Percentiles rank a stretch among this genome's conserved stretches.
Evolutionary conservation across 768 basidiomycete genomes (phyloP).

Genomic region (Strobilomyces echinocephalus): DNA sequence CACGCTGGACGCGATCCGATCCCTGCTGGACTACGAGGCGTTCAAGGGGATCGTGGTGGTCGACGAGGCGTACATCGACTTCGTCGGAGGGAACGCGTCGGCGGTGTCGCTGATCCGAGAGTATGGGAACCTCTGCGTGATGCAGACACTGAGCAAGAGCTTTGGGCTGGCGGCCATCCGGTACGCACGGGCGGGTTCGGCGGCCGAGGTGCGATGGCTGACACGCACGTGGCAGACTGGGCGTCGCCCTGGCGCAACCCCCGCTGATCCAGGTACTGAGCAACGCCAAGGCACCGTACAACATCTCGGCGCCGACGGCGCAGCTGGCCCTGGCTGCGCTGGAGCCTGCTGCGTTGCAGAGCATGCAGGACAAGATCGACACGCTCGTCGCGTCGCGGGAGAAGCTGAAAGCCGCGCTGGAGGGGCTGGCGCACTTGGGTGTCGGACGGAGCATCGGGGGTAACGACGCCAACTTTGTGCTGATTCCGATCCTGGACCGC

Average conservation of each 20-base stretch:
- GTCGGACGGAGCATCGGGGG: slow-evolving; percentile 71
- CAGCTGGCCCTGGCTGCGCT: slow-evolving; percentile 76
- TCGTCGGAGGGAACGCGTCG: slow-evolving; percentile 57
- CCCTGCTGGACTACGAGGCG: slow-evolving; percentile 67
- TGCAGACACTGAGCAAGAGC: slow-evolving; percentile 95
- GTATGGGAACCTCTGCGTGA: slow-evolving; percentile 87
- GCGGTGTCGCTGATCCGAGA: slow-evolving; percentile 69
- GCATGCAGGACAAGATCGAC: slow-evolving; percentile 62
- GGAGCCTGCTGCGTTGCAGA: slow-evolving; percentile 52
- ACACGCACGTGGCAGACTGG: slow-evolving; percentile 52
- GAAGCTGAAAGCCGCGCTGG: slow-evolving; percentile 48
- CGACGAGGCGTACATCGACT: slow-evolving; percentile 98
- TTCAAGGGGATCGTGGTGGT: slow-evolving; percentile 92
- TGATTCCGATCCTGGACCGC: slow-evolving; percentile 67
- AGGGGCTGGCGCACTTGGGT: slow-evolving; percentile 44
- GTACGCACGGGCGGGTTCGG: slow-evolving; percentile 40
- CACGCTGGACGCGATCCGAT: slow-evolving; percentile 60
- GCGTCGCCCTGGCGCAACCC: slow-evolving; percentile 85
- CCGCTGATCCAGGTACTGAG: slow-evolving; percentile 85
- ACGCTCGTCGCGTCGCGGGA: slow-evolving; percentile 57
- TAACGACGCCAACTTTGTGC: slow-evolving; percentile 85
- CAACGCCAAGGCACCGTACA: slow-evolving; percentile 98
- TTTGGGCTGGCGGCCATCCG: slow-evolving; percentile 95
- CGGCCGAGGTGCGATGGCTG: not conserved
- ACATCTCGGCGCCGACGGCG: slow-evolving; percentile 88